phyloP scores from a whole-genome alignment of 2,329 filamentous ascomycete species.

The Scedosporium dehoogii region DNA sequence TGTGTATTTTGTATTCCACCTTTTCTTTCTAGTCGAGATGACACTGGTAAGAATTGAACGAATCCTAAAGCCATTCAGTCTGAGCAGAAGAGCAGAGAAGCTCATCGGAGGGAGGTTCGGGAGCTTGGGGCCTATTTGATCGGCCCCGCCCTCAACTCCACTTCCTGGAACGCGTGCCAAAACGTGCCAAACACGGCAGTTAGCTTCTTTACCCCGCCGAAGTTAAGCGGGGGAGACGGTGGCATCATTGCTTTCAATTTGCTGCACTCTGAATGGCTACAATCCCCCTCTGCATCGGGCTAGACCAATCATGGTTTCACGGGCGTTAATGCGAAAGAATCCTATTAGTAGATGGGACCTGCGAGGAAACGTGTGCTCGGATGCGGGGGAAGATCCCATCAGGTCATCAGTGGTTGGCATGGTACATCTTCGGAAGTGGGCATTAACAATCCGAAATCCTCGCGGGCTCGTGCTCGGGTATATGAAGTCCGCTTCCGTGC shows the following conservation, averaged over 20 bases:
- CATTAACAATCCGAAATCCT: no score
- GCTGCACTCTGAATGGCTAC: not conserved
- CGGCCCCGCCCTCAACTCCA: not conserved
- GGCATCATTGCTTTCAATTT: not conserved
- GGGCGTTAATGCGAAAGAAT: not conserved
- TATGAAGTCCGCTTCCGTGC: no score
- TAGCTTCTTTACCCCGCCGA: not conserved
- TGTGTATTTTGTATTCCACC: not conserved
- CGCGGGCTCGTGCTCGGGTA: slow-evolving; percentile 3
- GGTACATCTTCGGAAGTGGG: no score
- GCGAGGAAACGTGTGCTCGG: not conserved
- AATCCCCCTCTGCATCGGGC: not conserved
- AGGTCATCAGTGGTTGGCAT: no score
- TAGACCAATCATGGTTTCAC: not conserved
- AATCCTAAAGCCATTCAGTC: not conserved
- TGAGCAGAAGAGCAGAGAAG: not conserved
- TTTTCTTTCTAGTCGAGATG: not conserved
- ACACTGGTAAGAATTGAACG: not conserved
- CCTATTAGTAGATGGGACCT: not conserved
- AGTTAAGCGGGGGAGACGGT: not conserved
- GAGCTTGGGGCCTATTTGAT: not conserved
- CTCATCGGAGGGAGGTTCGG: not conserved
- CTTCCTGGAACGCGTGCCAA: not conserved
- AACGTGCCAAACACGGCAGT: not conserved
- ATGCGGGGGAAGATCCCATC: not conserved